Base-by-base conservation (phyloP, 805 yeast species). In the Lachancea sp. region DNA sequence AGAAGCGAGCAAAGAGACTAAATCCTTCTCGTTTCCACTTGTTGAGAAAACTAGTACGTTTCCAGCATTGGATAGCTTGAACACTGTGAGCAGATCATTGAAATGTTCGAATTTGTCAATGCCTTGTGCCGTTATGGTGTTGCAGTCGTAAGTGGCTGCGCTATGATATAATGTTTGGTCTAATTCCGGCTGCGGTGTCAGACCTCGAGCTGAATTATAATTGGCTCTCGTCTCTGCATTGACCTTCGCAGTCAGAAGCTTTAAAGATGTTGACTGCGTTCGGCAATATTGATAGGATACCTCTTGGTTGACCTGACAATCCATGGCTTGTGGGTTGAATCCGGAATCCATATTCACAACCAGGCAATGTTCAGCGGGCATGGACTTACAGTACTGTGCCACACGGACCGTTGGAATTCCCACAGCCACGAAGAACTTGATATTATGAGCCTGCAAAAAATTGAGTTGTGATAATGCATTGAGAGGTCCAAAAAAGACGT, bases 401-500 rank as follows among this genome's bases (percentile, higher is more conserved):
- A 63, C 54, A 28, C 59, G 53, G 24, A 54, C 55, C 1, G 65
- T 56, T 6, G 68, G 61, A 16, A 68, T 41, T 19, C 56, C 58
- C 1, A 65, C 46, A 15, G 67, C 63, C 20, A 68, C 53, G 35
- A 68, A 56, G 41, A 60, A 63, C 40, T 55, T 61, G 45, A 73
- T 66, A 45, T 69, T 68, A 41, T 68, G 57, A n/a, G 54, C 48
- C 15, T 44, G 39, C 8, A 74, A 47, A 38, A 69, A 66, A 7
- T 57, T 60, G 7, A 51, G 48, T 49, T 70, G 68, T 1, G 66
- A 58, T n/a, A 70, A 52, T 1, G 68, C 60, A 36, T 69, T 59
- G 40, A 70, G 46, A 2, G 78, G 75, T 1, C 79, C 78, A 22
- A 74, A 58, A 61, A 68, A 71, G 2, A 72, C 53, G 33, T 63